Evolutionary conservation across 768 basidiomycete species (phyloP).

Genomic region (Tulasnella sp.): DNA sequence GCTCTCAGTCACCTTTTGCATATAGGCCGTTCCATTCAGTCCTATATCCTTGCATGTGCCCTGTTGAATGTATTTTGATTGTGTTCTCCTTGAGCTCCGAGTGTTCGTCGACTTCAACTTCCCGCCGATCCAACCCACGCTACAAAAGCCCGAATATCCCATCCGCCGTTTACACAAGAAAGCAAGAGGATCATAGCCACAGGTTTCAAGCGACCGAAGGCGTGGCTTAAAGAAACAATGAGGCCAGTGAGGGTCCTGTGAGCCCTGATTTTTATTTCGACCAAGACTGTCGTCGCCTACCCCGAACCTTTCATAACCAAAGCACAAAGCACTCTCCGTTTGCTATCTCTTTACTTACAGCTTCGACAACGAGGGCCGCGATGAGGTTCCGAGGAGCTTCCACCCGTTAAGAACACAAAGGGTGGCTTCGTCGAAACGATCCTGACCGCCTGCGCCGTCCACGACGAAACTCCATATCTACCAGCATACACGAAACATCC

Average conservation of each 20-base stretch:
- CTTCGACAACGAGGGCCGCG: not conserved
- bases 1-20: not conserved
- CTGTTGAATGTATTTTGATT: not conserved
- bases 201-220: not conserved
- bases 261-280: not conserved
- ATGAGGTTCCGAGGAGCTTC: not conserved
- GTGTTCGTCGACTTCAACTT: not conserved
- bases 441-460: not conserved
- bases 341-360: too few relatives aligned
- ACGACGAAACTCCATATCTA: too few relatives aligned
- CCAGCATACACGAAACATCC: too few relatives aligned
- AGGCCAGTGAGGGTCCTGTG: not conserved
- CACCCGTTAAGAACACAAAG: not conserved
- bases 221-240: not conserved
- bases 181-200: not conserved
- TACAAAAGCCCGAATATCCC: not conserved
- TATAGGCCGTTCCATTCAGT: not conserved
- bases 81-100: not conserved
- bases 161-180: not conserved
- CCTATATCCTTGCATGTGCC: not conserved
- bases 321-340: too few relatives aligned
- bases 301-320: not conserved
- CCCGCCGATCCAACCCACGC: not conserved
- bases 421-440: not conserved
- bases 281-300: not conserved